Evolutionary conservation across 176 grass and related monocot species (phyloP), one percentile per base, ranked within the genome.

Genomic region (Bromus sterilis): DNA sequence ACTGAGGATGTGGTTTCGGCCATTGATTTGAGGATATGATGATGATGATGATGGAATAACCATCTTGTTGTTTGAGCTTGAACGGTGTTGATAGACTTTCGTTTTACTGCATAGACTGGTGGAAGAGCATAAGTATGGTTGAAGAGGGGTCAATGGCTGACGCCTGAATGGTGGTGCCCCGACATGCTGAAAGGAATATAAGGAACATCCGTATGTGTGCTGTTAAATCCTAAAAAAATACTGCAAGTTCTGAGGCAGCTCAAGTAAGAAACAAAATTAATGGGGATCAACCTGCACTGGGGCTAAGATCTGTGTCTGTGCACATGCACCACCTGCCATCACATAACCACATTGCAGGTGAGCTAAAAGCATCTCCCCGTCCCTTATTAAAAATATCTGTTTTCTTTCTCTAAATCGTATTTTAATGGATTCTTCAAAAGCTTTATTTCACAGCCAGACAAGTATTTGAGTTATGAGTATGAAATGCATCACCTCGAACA

Each of bases 311-410:
- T 67, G 78, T 75, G 78, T 75, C 32, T 67, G 73, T 67, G 46
- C 81, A 84, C 81, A 84, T 70, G 82, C 70, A 53, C 1, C 51
- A 75, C 7, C 57, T 39, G 21, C 58, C 85, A 60, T 48, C 46
- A 11, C 44, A 28, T 67, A 66, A 44, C 75, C 23, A 60, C 76
- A 61, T 76, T 80, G 76, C 82, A 75, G 87, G 69, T 80, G 18
- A 76, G 35, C 87, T 28, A 66, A 67, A n/a, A n/a, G n/a, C n/a
- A n/a, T n/a, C n/a, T n/a, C n/a, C n/a, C n/a, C n/a, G n/a, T n/a
- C n/a, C n/a, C n/a, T n/a, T n/a, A n/a, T n/a, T n/a, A n/a, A n/a
- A n/a, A n/a, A n/a, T n/a, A n/a, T n/a, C n/a, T n/a, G n/a, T n/a
- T n/a, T n/a, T n/a, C n/a, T n/a, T n/a, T n/a, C n/a, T n/a, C n/a